Evolutionary conservation across 805 yeast species (phyloP).

Genomic region (Debaryomyces maramus): DNA sequence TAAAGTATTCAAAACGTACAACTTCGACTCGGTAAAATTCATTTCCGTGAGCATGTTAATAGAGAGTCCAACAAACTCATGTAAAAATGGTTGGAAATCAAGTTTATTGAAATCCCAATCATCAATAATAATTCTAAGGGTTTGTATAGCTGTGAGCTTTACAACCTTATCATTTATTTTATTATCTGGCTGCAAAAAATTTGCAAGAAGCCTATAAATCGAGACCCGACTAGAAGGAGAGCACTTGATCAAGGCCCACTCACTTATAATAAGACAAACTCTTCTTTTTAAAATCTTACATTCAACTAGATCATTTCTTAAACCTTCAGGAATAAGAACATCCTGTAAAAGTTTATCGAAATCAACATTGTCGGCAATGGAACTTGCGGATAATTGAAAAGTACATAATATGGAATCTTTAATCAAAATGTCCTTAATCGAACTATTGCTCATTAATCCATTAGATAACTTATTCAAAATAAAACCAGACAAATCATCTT

Average conservation of each 20-base stretch:
- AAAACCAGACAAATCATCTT: conserved; percentile 51
- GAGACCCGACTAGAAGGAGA: conserved; percentile 55
- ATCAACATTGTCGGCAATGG: conserved; percentile 63
- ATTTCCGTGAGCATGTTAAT: conserved; percentile 52
- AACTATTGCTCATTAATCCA: conserved; percentile 28
- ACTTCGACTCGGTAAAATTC: conserved; percentile 69
- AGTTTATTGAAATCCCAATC: conserved; percentile 83
- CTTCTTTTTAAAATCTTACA: conserved; percentile 71
- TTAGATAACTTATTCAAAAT: conserved; percentile 60
- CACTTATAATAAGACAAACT: conserved; percentile 70
- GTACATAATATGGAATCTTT: conserved; percentile 80
- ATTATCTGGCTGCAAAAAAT: conserved; percentile 47
- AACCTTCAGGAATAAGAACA: conserved; percentile 67
- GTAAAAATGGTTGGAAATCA: conserved; percentile 65
- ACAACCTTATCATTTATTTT: conserved; percentile 75
- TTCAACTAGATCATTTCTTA: conserved; percentile 45
- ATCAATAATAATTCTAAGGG: conserved; percentile 67
- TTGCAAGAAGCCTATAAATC: conserved; percentile 58
- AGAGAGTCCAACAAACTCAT: conserved; percentile 49
- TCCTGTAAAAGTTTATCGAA: conserved; percentile 63
- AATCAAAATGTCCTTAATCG: conserved; percentile 53
- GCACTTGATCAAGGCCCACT: conserved; percentile 75
- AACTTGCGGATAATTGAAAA: conserved; percentile 74
- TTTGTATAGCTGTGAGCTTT: conserved; percentile 67
- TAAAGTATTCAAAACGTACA: conserved; percentile 68